Base-by-base conservation (phyloP, 176 grass and related monocot species). In the Zea luxurians region DNA sequence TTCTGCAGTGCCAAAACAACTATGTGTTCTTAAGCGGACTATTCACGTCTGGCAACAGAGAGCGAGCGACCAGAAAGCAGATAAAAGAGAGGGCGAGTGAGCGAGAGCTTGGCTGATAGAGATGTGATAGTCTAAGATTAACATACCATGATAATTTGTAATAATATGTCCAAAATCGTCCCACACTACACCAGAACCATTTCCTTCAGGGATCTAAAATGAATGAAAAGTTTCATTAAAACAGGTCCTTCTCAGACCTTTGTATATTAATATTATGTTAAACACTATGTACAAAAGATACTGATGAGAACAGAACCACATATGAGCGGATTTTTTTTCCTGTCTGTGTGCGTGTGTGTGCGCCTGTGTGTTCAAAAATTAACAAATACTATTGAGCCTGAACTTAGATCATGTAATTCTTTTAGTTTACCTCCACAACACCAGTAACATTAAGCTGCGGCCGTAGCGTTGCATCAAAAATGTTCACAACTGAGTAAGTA, bases 91-190 rank as follows among this genome's bases (percentile, higher is more conserved):
- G 27, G 27, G 27, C 27, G 27, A 27, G 27, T 27, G 27, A 27
- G 27, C 27, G 27, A 27, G 27, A 27, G 27, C 27, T 27, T 27
- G 27, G 27, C 27, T 27, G 27, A 27, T 27, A 27, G 27, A 78
- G 3, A 45, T 53, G 58, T 58, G 61, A 13, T 60, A 9, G 37
- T 86, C 13, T 71, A 12, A 72, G 11, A 81, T 41, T 55, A 43
- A 64, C 83, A 87, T 90, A 98, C 96, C 96, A 89, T 98, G 96
- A 75, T 94, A 98, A 80, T 98, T 98, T 87, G 96, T 98, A 79
- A 98, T 89, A 61, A 98, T 89, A 78, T 95, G 85, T 72, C 92
- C 96, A 73, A 61, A 85, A 70, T 90, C 84, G 83, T 99, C 92
- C 96, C 92, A 99, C 85, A 99, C 83, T 85, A 98, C 71, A 81